Percentiles rank a stretch among this genome's conserved stretches.
phyloP scores from a whole-genome alignment of 1,139 yeast species.

The Lodderomyces oxycetoniae region DNA sequence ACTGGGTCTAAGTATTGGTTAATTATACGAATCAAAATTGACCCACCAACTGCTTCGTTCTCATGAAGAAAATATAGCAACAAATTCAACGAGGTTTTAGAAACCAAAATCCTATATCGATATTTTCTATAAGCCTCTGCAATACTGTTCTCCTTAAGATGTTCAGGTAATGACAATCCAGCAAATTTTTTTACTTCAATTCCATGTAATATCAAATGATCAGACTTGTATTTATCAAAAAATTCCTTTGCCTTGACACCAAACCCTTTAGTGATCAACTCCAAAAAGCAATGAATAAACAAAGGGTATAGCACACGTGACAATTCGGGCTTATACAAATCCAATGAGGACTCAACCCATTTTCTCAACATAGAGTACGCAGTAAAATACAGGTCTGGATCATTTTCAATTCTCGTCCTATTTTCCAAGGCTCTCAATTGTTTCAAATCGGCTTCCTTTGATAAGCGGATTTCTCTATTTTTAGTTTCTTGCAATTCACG shows the following conservation, averaged over 20 bases:
- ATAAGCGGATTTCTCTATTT: conserved; percentile 37
- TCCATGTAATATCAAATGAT: conserved; percentile 73
- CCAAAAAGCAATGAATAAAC: conserved; percentile 82
- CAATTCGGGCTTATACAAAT: conserved; percentile 86
- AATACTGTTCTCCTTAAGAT: conserved; percentile 74
- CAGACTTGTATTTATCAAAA: conserved; percentile 68
- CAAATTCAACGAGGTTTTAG: conserved; percentile 81
- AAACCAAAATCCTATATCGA: conserved; percentile 70
- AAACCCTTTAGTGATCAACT: conserved; percentile 62
- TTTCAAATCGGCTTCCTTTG: conserved; percentile 40
- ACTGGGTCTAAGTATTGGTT: conserved; percentile 81
- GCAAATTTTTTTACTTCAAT: conserved; percentile 68
- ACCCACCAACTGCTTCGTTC: conserved; percentile 90
- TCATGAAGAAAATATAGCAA: conserved; percentile 85
- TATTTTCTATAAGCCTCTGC: conserved; percentile 71
- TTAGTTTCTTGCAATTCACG: conserved; percentile 37
- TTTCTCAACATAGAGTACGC: conserved; percentile 77
- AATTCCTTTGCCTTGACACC: conserved; percentile 64
- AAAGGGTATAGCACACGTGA: conserved; percentile 82
- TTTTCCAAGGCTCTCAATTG: conserved; percentile 39
- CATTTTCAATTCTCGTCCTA: conserved; percentile 39
- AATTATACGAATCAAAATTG: conserved; percentile 75
- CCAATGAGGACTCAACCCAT: conserved; percentile 91
- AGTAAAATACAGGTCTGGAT: conserved; percentile 67
- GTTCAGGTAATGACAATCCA: conserved; percentile 75